phyloP scores from a whole-genome alignment of 768 basidiomycete genomes.

The Kwoniella europaea region DNA sequence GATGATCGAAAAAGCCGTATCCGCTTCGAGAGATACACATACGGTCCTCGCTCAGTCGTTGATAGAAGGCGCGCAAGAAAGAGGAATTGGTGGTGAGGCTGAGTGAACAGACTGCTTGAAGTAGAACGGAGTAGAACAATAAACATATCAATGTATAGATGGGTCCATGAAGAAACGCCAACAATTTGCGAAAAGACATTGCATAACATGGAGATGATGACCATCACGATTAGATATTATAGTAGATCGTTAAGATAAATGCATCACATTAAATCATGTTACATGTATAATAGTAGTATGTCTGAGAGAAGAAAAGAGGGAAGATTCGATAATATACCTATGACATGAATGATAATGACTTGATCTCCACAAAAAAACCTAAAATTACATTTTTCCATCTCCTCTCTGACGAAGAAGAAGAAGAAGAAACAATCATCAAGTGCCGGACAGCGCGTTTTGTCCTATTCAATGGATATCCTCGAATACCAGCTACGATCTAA shows the following conservation, averaged over 20 bases:
- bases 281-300: background rate
- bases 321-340: background rate
- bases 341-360: background rate
- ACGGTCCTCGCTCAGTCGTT: conserved; percentile 37
- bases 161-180: too few species aligned
- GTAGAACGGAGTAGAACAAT: too few species aligned
- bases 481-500: conserved; percentile 13
- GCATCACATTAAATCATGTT: conserved; percentile 10
- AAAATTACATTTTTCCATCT: background rate
- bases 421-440: too few species aligned
- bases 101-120: background rate
- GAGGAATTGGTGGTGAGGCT: conserved; percentile 10
- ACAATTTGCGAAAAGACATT: too few species aligned
- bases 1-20: conserved; percentile 41
- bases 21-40: conserved; percentile 33
- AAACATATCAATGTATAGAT: too few species aligned
- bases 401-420: too few species aligned
- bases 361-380: background rate
- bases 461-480: background rate
- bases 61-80: conserved; percentile 27
- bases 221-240: background rate
- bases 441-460: too few species aligned
- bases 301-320: background rate
- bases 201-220: background rate
- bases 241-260: background rate